A percentile compares a stretch with the other conserved stretches of the same genome.
Evolutionary conservation across 352 stramenopile species (phyloP).

Genomic region (Pythium diclinum): DNA sequence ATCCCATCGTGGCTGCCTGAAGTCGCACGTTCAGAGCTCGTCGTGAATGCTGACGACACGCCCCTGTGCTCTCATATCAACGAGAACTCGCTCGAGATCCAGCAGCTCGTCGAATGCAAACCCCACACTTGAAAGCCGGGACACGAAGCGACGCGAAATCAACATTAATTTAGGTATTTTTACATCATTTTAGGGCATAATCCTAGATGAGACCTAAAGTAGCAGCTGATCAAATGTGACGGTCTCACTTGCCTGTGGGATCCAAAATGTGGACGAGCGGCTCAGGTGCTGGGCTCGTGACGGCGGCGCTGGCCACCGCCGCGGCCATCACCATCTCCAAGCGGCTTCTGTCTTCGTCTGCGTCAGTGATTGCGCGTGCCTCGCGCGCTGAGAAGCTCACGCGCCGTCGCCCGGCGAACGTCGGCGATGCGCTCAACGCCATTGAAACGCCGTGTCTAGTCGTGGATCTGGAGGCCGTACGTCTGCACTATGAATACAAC

Average conservation of each 20-base stretch:
- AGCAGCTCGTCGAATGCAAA: background rate
- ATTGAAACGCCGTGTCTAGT: slow-evolving; percentile 67
- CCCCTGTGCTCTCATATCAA: slow-evolving; percentile 2
- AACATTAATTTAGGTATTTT: background rate
- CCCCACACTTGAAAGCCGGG: background rate
- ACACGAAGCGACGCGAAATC: background rate
- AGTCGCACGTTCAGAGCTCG: background rate
- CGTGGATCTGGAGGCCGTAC: slow-evolving; percentile 56
- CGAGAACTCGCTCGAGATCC: background rate
- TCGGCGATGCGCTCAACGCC: slow-evolving; percentile 37
- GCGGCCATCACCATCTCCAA: slow-evolving; percentile 9
- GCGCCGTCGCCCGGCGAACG: slow-evolving; percentile 21
- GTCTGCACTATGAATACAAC: background rate
- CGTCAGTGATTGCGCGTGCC: background rate
- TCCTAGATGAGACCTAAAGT: too few species aligned
- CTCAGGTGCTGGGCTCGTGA: slow-evolving; percentile 1
- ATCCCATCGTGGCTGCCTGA: slow-evolving; percentile 13
- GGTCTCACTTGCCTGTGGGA: background rate
- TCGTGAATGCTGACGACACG: background rate
- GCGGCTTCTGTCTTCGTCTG: slow-evolving; percentile 2
- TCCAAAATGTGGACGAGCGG: slow-evolving; percentile 20
- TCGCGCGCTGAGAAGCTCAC: slow-evolving; percentile 15
- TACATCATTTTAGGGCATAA: too few species aligned
- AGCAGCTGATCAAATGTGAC: too few species aligned
- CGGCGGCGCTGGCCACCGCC: slow-evolving; percentile 14